A percentile compares a stretch with the other conserved stretches of the same genome.
phyloP scores from a whole-genome alignment of 2,329 filamentous ascomycete genomes.

The Pseudocercospora vitis region DNA sequence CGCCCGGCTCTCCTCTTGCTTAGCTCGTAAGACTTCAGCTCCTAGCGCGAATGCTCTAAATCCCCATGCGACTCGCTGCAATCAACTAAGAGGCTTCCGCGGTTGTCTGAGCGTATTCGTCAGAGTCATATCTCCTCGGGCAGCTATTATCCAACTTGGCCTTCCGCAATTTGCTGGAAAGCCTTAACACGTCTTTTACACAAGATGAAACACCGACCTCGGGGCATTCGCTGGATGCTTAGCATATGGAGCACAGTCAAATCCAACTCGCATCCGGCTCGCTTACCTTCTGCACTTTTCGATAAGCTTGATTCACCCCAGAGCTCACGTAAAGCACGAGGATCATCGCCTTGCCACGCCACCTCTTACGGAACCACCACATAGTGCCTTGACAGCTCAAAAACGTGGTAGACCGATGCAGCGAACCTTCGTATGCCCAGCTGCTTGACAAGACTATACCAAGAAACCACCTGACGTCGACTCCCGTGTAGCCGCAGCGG shows the following conservation, averaged over 20 bases:
- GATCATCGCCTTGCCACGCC: not conserved
- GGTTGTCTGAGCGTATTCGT: not conserved
- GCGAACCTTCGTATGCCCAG: slow-evolving; percentile 1
- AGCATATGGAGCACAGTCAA: too few species aligned
- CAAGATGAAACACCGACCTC: too few species aligned
- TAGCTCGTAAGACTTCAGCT: not conserved
- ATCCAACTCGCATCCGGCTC: too few species aligned
- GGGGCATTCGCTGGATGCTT: too few species aligned
- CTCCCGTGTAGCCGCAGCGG: not conserved
- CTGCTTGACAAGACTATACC: slow-evolving; percentile 8
- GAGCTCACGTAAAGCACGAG: too few species aligned
- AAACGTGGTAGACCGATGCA: not conserved
- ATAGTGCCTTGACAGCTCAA: not conserved
- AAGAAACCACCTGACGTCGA: slow-evolving; percentile 6
- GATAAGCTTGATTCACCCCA: too few species aligned
- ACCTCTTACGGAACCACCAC: too few species aligned
- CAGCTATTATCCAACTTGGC: not conserved
- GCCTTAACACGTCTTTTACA: too few species aligned
- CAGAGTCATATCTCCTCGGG: not conserved
- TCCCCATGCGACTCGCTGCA: not conserved
- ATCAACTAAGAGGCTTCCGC: not conserved
- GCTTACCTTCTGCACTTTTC: too few species aligned
- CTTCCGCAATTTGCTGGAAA: not conserved
- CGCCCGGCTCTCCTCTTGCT: not conserved
- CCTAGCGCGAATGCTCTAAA: not conserved